Conservation (phyloP, 345 rosid species). For the Syzygium oleosum region DNA sequence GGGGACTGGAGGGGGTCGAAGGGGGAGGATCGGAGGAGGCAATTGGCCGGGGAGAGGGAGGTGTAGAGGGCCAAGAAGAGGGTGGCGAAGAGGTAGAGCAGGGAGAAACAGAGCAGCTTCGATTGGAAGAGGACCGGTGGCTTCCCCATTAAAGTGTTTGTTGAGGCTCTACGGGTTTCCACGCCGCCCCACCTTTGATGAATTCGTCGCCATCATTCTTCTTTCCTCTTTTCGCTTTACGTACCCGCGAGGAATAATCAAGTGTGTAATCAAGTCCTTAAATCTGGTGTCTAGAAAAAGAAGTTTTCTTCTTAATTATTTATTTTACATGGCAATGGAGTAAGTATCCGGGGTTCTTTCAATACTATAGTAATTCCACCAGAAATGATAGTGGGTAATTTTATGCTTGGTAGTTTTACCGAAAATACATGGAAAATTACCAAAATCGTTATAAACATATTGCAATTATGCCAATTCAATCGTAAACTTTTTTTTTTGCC, state of each 20-base stretch:
- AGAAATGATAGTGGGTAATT: not conserved
- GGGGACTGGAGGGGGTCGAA: slow-evolving; percentile 57
- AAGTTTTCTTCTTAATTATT: not conserved
- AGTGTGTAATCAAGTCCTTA: not conserved
- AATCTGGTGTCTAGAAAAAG: not conserved
- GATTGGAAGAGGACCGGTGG: slow-evolving; percentile 55
- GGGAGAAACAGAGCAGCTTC: slow-evolving; percentile 73
- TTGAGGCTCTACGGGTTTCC: not conserved
- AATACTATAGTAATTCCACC: not conserved
- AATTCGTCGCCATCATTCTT: not conserved
- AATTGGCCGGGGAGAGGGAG: slow-evolving; percentile 37
- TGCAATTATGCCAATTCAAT: too few relatives aligned
- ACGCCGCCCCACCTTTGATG: not conserved
- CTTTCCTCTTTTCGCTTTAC: not conserved
- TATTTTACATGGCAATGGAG: not conserved
- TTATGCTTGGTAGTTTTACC: not conserved
- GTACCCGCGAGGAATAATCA: not conserved
- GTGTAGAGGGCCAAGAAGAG: slow-evolving; percentile 46
- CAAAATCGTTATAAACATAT: too few relatives aligned
- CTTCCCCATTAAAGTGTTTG: not conserved
- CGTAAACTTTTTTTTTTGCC: too few relatives aligned
- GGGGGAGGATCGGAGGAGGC: slow-evolving; percentile 70
- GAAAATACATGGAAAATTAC: not conserved
- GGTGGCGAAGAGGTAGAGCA: slow-evolving; percentile 53
- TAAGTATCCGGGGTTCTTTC: not conserved